Evolutionary conservation across 139 green algal genomes (phyloP), one percentile per base, ranked within the genome.

Genomic region (Chlorella vulgaris): DNA sequence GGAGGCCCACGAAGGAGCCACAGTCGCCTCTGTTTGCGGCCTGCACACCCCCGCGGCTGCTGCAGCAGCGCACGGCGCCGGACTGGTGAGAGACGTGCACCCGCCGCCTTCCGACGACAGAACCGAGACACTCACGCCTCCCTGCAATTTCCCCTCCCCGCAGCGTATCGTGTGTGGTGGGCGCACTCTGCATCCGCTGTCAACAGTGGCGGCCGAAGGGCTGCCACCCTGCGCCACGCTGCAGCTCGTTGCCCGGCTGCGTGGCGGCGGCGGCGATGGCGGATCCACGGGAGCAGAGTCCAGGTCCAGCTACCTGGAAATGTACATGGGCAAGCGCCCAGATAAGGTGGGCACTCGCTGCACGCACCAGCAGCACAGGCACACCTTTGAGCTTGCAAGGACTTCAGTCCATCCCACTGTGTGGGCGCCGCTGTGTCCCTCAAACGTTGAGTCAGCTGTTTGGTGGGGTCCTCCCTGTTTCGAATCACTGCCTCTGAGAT

Each of bases 271-370:
- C 68, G 95, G 94, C 40, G 95, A 98, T 89, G 95, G 95, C 24
- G 95, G 95, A 35, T 94, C 93, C 7, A 98, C 95, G 0, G 94
- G 95, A 0, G 94, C 95, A 26, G 95, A 98, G 87, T 95, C 89
- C 7, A 84, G 95, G 4, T 90, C 86, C 22, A 91, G 88, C 68
- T 98, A 95, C 81, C 82, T 98, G 67, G 93, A 97, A 85, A 98
- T 98, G 95, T 98, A 98, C 75, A 65, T 84, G 39, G 80, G 80
- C 0, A 93, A 92, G 66, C 96, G 96, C 63, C 74, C 82, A 10
- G 92, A 92, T 43, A 96, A 96, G 87, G 91, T 93, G 51, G 4
- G 40, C 2, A 18, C 28, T 5, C 19, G 2, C 1, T 24, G 24
- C 8, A 21, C 0, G 66, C 13, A 21, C 2, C 1, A 26, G 24